Evolutionary conservation across 2,329 filamentous ascomycete genomes (phyloP).

Genomic region (Cercospora beticola): DNA sequence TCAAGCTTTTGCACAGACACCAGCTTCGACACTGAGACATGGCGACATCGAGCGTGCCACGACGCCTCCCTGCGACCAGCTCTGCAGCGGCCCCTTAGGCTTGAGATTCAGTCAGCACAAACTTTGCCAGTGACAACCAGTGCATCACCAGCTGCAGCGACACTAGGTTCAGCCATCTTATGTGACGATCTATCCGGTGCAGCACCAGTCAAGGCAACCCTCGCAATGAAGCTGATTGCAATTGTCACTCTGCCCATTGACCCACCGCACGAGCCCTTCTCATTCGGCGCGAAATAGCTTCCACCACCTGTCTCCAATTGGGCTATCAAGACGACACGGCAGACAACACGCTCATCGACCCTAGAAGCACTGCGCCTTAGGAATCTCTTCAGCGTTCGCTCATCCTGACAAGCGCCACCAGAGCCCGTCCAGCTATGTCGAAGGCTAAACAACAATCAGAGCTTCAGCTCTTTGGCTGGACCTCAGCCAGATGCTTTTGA

Average conservation of each 20-base stretch:
- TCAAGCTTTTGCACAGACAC: neutral
- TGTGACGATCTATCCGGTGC: neutral
- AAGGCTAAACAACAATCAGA: neutral
- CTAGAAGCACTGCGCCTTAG: neutral
- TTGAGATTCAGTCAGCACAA: neutral
- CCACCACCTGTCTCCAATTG: neutral
- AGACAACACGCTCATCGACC: neutral
- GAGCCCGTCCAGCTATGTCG: neutral
- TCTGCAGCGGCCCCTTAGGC: neutral
- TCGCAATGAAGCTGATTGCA: neutral
- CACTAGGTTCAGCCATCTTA: neutral
- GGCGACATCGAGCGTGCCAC: neutral
- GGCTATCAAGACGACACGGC: neutral
- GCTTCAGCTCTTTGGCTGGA: neutral
- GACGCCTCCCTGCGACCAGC: neutral
- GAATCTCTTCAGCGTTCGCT: neutral
- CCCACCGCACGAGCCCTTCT: neutral
- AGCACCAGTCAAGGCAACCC: neutral
- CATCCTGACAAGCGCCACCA: neutral
- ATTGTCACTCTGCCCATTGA: neutral
- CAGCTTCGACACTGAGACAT: neutral
- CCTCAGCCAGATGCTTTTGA: neutral
- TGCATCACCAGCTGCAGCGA: neutral
- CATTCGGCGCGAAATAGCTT: neutral
- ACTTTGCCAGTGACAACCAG: neutral